Evolutionary conservation across 768 basidiomycete genomes (phyloP).

Genomic region (Lactifluus hygrophoroides): DNA sequence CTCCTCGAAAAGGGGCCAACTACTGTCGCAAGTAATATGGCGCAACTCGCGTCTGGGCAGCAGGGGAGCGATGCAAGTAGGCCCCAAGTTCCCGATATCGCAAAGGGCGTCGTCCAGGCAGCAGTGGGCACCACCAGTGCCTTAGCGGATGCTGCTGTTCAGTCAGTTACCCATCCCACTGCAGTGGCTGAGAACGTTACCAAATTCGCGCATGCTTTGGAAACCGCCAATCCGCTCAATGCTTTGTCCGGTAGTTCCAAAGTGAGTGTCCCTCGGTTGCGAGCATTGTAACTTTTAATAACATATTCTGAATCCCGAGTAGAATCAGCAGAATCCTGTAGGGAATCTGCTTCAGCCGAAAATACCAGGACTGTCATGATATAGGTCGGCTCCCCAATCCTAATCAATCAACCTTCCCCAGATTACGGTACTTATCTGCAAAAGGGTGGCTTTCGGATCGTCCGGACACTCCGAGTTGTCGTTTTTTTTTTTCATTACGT

Average conservation of each 20-base stretch:
- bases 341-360: slow-evolving; percentile 5
- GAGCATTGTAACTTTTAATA: not conserved
- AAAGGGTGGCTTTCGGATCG: not conserved
- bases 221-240: not conserved
- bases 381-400: not conserved
- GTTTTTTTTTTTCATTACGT: not conserved
- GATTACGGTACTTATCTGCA: no score
- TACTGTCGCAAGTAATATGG: not conserved
- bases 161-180: not conserved
- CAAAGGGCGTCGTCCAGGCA: not conserved
- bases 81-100: not conserved
- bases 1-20: not conserved
- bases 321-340: not conserved
- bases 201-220: not conserved
- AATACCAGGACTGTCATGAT: not conserved
- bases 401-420: not conserved
- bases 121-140: not conserved
- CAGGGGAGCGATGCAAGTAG: not conserved
- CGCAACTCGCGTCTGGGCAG: not conserved
- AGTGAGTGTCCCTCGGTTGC: not conserved
- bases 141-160: not conserved
- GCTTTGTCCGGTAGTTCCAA: not conserved
- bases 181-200: not conserved
- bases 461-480: no score
- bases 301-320: not conserved